Evolutionary conservation across 768 basidiomycete genomes (phyloP), one percentile per base, ranked within the genome.

Genomic region (Boletus rubroflammeus): DNA sequence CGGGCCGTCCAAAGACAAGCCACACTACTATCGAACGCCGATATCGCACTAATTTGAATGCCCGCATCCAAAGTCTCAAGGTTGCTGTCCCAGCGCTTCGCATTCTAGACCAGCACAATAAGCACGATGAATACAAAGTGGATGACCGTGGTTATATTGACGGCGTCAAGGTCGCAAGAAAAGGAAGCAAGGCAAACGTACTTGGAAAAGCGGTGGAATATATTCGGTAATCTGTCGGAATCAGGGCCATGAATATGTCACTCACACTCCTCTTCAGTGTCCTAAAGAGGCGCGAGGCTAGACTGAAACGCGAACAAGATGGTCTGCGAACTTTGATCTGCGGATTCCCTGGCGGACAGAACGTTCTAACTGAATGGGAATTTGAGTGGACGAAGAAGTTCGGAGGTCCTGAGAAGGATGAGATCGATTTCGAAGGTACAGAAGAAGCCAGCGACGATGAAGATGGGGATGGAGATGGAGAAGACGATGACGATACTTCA

Each of bases 121-220:
- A 80, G 56, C 64, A 41, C 31, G 76, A 78, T 3, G 76, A 74
- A 15, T 65, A 70, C 44, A 73, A 81, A 2, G 82, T 90, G n/a
- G 90, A 93, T 56, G 83, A 85, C 35, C 80, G 90, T 4, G 93
- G 93, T 3, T 93, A 86, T 60, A 86, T 93, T 3, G 93, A 95
- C 62, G 93, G 93, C n/a, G 90, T 95, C 65, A 89, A 88, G 68
- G 87, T 93, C 10, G 93, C 93, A 8, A 79, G 91, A 54, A 95
- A 93, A 72, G 90, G 90, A 68, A 89, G 86, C 72, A 95, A 95
- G 66, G 91, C 91, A 3, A 92, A 90, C 53, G 89, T 95, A 6
- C 79, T 95, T 10, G 90, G 88, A 34, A 95, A 94, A 58, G 91
- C 91, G 0, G 88, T 90, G 10, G 93, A 95, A 68, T 95, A 95